A percentile compares a stretch with the other conserved stretches of the same genome.
Evolutionary conservation across 345 rosid species (phyloP).

Genomic region (Eutrema japonicum): DNA sequence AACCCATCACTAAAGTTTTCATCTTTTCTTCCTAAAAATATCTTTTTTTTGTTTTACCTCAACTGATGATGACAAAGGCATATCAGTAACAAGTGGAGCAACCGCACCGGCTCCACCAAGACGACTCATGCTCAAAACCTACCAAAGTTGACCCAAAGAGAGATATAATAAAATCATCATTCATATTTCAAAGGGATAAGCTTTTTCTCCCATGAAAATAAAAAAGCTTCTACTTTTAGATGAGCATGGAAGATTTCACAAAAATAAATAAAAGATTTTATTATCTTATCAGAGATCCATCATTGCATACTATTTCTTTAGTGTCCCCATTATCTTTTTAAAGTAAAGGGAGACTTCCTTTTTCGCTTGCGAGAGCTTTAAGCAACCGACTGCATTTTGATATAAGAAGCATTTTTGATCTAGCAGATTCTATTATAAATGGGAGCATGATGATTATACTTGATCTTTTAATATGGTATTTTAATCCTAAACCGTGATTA

Average conservation of each 20-base stretch:
- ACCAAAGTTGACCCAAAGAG: constrained; percentile 47
- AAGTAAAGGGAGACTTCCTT: constrained; percentile 32
- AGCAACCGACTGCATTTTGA: constrained; percentile 45
- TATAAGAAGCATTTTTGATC: constrained; percentile 18
- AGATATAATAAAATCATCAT: constrained; percentile 8
- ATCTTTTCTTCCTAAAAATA: neutral
- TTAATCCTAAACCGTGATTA: constrained; percentile 31
- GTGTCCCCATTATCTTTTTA: constrained; percentile 39
- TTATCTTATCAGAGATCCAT: constrained; percentile 38
- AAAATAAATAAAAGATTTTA: neutral
- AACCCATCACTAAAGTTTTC: constrained; percentile 20
- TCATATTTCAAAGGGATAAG: constrained; percentile 23
- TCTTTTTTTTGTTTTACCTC: constrained; percentile 59
- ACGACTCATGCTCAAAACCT: constrained; percentile 99
- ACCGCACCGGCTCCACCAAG: constrained; percentile 99
- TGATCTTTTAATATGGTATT: constrained; percentile 16
- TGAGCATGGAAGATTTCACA: constrained; percentile 38
- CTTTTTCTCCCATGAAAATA: constrained; percentile 29
- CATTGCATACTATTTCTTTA: constrained; percentile 41
- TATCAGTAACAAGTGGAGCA: constrained; percentile 96
- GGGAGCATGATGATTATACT: constrained; percentile 30
- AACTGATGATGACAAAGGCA: constrained; percentile 80
- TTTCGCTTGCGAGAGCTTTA: constrained; percentile 35
- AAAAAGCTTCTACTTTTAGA: constrained; percentile 26
- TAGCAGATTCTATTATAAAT: constrained; percentile 30